Percentiles rank a stretch among this genome's conserved stretches.
These are phyloP conservation scores for Chrysophaeum taylorii DNA, from an alignment of 352 stramenopile species.

Conservation along the genomic window DNA sequence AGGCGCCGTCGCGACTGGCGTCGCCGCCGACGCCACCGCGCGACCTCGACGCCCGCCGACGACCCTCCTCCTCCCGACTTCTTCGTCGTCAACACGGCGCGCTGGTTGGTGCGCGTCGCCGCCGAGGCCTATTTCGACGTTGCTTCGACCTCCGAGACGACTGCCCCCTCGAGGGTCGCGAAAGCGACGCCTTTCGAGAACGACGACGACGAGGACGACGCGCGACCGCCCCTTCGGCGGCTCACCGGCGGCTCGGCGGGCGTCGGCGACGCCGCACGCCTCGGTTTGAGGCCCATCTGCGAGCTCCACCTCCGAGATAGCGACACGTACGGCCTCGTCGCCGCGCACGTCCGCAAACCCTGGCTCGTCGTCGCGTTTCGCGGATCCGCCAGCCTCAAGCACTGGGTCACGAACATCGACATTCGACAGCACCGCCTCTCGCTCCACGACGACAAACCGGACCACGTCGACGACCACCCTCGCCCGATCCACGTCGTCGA, in stretches of 20 bases:
- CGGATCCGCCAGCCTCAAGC: neutral
- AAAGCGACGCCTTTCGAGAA: too few species aligned
- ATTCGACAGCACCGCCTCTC: neutral
- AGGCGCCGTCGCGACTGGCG: neutral
- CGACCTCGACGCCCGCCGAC: neutral
- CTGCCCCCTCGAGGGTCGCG: too few species aligned
- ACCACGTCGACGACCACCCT: neutral
- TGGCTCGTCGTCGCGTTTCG: constrained; percentile 1
- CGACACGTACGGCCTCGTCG: neutral
- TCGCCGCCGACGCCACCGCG: too few species aligned
- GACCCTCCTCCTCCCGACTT: too few species aligned
- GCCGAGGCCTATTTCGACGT: neutral
- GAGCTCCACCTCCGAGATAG: neutral
- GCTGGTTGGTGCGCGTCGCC: neutral
- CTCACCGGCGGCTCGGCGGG: neutral
- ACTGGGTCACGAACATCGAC: neutral
- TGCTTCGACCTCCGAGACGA: neutral
- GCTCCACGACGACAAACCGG: neutral
- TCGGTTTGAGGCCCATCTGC: neutral
- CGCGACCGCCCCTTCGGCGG: too few species aligned
- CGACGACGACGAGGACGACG: neutral
- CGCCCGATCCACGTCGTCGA: neutral
- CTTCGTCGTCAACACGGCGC: constrained; percentile 13
- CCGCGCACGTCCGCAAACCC: neutral
- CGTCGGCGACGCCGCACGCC: neutral